These are phyloP conservation scores for Mortierella antarctica DNA, from an alignment of 192 early-diverging fungal genomes.

Conservation along the genomic window DNA sequence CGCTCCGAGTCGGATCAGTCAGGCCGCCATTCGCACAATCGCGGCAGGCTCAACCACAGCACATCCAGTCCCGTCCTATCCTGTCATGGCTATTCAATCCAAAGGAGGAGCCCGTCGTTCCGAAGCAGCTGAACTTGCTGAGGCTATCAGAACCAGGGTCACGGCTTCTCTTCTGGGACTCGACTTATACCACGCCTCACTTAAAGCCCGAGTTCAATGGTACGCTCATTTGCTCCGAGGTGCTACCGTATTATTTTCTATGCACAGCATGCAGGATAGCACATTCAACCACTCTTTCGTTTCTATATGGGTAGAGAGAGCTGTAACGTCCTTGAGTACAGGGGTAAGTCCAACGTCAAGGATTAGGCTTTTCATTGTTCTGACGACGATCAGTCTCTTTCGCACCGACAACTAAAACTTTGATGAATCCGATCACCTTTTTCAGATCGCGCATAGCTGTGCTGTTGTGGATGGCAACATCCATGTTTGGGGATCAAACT, in stretches of 20 bases:
- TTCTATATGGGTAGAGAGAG: constrained; percentile 1
- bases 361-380: too few species aligned
- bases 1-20: background rate
- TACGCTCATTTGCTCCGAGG: background rate
- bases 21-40: background rate
- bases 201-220: constrained; percentile 52
- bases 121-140: constrained; percentile 27
- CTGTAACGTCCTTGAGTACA: constrained; percentile 32
- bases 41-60: background rate
- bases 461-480: constrained; percentile 45
- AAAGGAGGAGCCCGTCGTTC: constrained; percentile 33
- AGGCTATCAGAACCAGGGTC: constrained; percentile 26
- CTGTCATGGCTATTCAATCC: constrained; percentile 49
- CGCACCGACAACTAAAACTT: background rate
- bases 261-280: background rate
- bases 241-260: background rate
- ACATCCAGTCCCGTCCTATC: constrained; percentile 24
- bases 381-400: background rate
- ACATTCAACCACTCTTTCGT: background rate
- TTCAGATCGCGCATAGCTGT: constrained; percentile 42
- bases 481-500: constrained; percentile 53
- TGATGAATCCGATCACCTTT: background rate
- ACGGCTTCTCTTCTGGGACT: constrained; percentile 45
- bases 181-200: constrained; percentile 32
- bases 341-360: constrained; percentile 22